Evolutionary conservation across 2,329 filamentous ascomycete species (phyloP), one percentile per base, ranked within the genome.

Genomic region (Ceratocystis lukuohia): DNA sequence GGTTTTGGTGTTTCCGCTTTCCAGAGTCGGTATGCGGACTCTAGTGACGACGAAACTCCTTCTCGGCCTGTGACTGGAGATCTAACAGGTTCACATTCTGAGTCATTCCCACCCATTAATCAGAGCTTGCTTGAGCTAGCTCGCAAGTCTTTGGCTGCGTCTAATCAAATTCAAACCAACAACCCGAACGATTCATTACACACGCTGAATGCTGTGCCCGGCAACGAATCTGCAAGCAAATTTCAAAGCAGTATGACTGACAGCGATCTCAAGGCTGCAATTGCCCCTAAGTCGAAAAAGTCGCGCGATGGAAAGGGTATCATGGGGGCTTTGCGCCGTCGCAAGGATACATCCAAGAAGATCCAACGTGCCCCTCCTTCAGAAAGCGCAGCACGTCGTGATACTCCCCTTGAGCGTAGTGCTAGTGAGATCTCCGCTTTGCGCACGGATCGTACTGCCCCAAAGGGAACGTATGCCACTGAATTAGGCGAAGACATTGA

Each of bases 321-420:
- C 68, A 80, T 85, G 74, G 79, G 79, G 1, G 83, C 83, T 3
- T 75, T 91, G n/a, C 82, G 85, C 46, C 84, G 88, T 65, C 88
- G 85, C 73, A 78, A 75, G 53, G 79, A 82, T 69, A 71, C 76
- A 30, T 71, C 76, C 66, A 76, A 78, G 61, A 83, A 80, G 71
- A 80, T 87, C 22, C 77, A 80, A 41, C 83, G 84, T 46, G 74
- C 77, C 0, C 80, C 80, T 25, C 71, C 76, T 8, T 72, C 74
- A 12, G 85, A 87, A 70, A 86, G 80, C 69, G 81, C 81, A 1
- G 84, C 85, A 1, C 78, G 85, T 8, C 78, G 81, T 64, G 86
- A 88, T 69, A 87, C 84, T 0, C 80, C 77, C 22, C 76, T 88
- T 1, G 85, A 88, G 72, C 79, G 84, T 41, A 82, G 78, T 69